Conservation (phyloP, 2,329 filamentous ascomycete genomes). For the Neoscytalidium dimidiatum region DNA sequence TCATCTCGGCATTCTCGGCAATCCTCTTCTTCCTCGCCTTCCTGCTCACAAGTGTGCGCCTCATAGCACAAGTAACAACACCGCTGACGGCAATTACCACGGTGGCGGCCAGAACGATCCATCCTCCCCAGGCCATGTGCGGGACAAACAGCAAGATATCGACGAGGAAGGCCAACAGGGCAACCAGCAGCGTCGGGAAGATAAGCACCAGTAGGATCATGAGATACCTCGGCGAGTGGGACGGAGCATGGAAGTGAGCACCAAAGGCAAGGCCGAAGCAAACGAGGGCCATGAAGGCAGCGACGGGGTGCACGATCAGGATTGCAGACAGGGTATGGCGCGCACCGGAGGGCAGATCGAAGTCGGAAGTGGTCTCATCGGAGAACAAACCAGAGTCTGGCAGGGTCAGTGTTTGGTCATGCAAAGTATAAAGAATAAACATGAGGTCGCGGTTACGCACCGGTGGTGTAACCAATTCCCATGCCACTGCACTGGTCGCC, state of each 20-base stretch:
- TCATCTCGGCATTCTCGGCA: slow-evolving; percentile 95
- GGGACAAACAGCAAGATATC: slow-evolving; percentile 94
- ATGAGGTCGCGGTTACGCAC: slow-evolving; percentile 54
- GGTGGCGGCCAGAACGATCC: slow-evolving; percentile 86
- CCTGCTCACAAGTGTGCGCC: slow-evolving; percentile 83
- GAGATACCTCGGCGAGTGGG: slow-evolving; percentile 87
- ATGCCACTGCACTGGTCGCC: slow-evolving; percentile 66
- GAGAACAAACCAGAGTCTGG: slow-evolving; percentile 48
- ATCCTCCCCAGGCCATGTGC: slow-evolving; percentile 91
- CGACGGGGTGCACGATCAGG: slow-evolving; percentile 89
- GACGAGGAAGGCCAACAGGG: slow-evolving; percentile 84
- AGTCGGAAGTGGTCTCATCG: slow-evolving; percentile 51
- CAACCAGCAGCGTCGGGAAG: slow-evolving; percentile 80
- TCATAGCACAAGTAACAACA: slow-evolving; percentile 91
- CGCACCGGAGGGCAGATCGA: slow-evolving; percentile 65
- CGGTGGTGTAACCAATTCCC: slow-evolving; percentile 81
- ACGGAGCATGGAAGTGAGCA: slow-evolving; percentile 83
- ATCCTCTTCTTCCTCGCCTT: slow-evolving; percentile 93
- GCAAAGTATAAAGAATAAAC: slow-evolving; percentile 5
- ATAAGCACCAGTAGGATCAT: slow-evolving; percentile 83
- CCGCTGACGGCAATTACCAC: slow-evolving; percentile 80
- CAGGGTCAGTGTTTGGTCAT: not conserved
- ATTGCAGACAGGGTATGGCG: slow-evolving; percentile 78
- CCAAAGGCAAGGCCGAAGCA: slow-evolving; percentile 78
- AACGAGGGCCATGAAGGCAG: slow-evolving; percentile 80